Evolutionary conservation across 2,329 filamentous ascomycete genomes (phyloP), one percentile per base, ranked within the genome.

Genomic region (Ophiostoma ulmi): DNA sequence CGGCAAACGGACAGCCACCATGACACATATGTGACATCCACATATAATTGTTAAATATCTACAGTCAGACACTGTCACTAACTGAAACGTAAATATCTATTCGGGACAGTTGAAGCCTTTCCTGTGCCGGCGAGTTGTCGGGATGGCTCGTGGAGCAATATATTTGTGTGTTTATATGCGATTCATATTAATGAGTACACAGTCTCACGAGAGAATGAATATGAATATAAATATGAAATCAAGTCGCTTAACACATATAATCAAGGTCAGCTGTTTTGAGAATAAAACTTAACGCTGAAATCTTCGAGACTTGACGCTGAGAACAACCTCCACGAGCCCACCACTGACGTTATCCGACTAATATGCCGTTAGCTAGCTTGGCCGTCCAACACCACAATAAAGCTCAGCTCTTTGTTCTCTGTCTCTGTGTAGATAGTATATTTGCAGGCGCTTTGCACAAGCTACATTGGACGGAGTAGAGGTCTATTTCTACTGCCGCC

Each of bases 1-100:
- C 52, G 52, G 3, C 22, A 58, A 58, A 58, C 52, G 52, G 52
- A 58, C 52, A 58, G n/a, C 39, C 52, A 31, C 52, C n/a, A 58
- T 58, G 17, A 48, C 20, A 20, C 44, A 48, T 48, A 48, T n/a
- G n/a, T 48, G 44, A 14, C 44, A 17, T 48, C n/a, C 10, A 58
- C 22, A 22, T 31, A 58, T 58, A 17, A 48, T 48, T 17, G 0
- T 44, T 39, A 39, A 39, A 39, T 48, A 20, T 20, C 17, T n/a
- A 20, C 1, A 48, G 7, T n/a, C 17, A 48, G 44, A 48, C 44
- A n/a, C 44, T 48, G 17, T 6, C 44, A 48, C 20, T n/a, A 48
- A 20, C 5, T 8, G 6, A 5, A 5, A 48, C 44, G 20, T 20
- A n/a, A 48, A 48, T 48, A 48, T 8, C 5, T 31, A 7, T 48